These are phyloP conservation scores for Coffea eugenioides DNA, from an alignment of 257 asterid genomes.

Conservation along the genomic window DNA sequence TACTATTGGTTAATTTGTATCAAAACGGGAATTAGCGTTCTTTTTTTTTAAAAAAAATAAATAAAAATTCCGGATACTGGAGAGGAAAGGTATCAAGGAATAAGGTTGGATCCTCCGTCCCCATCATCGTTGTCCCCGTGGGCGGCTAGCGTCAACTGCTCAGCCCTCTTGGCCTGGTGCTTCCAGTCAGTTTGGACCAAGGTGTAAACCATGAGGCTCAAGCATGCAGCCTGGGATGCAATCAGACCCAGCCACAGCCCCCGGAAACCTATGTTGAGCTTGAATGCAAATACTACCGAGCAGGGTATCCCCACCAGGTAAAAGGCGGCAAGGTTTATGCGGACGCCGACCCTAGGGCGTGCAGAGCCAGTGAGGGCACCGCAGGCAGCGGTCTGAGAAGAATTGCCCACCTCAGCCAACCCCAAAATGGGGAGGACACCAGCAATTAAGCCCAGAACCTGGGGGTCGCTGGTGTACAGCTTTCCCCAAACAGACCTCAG, in stretches of 20 bases:
- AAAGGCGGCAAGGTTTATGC: conserved; percentile 74
- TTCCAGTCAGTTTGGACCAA: conserved; percentile 68
- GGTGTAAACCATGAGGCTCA: conserved; percentile 53
- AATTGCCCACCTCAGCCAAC: conserved; percentile 67
- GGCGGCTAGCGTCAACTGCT: conserved; percentile 48
- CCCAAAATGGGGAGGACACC: conserved; percentile 65
- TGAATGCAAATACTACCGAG: conserved; percentile 54
- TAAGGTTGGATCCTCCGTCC: conserved; percentile 47
- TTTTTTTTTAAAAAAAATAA: too few species aligned
- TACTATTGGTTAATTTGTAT: neutral
- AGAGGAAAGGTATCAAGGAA: conserved; percentile 26
- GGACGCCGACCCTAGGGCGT: conserved; percentile 58
- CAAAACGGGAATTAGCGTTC: too few species aligned
- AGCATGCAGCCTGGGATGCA: conserved; percentile 62
- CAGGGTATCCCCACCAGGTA: conserved; percentile 78
- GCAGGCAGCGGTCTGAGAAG: conserved; percentile 82
- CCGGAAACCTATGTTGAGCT: conserved; percentile 51
- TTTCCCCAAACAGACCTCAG: conserved; percentile 54
- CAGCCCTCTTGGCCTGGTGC: conserved; percentile 67
- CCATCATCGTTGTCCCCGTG: conserved; percentile 40
- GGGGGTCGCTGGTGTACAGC: conserved; percentile 52
- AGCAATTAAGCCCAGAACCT: conserved; percentile 45
- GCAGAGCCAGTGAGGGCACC: conserved; percentile 84
- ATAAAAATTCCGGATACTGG: neutral
- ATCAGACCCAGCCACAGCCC: conserved; percentile 83